These are phyloP conservation scores for Fusarium chaquense DNA, from an alignment of 2,329 filamentous ascomycete genomes.

Conservation along the genomic window DNA sequence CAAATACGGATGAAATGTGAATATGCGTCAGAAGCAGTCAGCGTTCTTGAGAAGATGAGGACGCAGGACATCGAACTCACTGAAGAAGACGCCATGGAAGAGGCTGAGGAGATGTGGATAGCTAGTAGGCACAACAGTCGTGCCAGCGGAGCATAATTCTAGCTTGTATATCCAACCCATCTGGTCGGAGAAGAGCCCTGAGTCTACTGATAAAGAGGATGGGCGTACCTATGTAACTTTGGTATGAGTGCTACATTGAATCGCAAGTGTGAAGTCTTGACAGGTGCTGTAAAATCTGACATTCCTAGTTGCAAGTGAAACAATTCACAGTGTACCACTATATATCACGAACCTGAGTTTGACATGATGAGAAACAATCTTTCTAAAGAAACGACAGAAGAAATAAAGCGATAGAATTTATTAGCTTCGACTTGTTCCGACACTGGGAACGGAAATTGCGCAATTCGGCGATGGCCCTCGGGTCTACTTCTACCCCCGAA, in stretches of 20 bases:
- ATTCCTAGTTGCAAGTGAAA: too few relatives aligned
- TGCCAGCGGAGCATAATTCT: not conserved
- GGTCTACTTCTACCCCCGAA: conserved; percentile 14
- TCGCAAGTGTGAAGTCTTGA: too few relatives aligned
- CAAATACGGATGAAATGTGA: conserved; percentile 13
- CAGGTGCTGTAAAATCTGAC: too few relatives aligned
- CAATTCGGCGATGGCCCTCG: not conserved
- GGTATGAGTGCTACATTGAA: too few relatives aligned
- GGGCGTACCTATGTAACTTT: not conserved
- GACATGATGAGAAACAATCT: not conserved
- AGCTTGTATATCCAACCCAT: not conserved
- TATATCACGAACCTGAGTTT: not conserved
- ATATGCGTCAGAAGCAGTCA: conserved; percentile 16
- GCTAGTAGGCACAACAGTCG: not conserved
- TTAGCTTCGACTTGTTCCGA: not conserved
- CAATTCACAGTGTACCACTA: not conserved
- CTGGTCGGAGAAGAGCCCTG: not conserved
- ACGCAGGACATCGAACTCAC: not conserved
- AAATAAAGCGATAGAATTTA: not conserved
- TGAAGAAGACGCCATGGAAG: conserved; percentile 1
- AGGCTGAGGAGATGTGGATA: conserved; percentile 20
- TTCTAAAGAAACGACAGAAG: not conserved
- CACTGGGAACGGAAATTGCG: not conserved
- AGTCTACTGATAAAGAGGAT: not conserved
- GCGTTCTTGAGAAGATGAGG: not conserved